These are phyloP conservation scores for Plicaturopsis crispa DNA, from an alignment of 768 basidiomycete species.

Conservation along the genomic window DNA sequence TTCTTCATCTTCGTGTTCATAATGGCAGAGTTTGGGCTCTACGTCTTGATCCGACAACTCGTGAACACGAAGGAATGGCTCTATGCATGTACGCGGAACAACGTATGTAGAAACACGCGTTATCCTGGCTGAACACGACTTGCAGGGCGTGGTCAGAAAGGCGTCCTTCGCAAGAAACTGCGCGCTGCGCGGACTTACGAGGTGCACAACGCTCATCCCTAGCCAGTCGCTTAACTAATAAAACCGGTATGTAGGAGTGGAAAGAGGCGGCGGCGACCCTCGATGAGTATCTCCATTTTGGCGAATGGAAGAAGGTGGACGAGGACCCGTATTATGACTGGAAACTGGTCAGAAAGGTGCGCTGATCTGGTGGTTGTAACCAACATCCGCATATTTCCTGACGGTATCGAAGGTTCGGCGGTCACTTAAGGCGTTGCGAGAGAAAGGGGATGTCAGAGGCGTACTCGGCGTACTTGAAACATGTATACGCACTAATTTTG, in stretches of 20 bases:
- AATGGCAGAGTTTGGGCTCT: constrained; percentile 74
- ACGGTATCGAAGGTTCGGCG: constrained; percentile 49
- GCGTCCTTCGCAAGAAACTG: constrained; percentile 65
- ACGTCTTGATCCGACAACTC: constrained; percentile 82
- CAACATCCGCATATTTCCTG: neutral
- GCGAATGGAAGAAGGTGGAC: constrained; percentile 85
- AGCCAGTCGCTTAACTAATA: too few relatives aligned
- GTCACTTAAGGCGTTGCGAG: constrained; percentile 64
- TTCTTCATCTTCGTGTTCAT: constrained; percentile 81
- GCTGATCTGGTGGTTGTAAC: neutral
- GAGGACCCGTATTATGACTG: constrained; percentile 92
- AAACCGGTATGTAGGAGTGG: constrained; percentile 59
- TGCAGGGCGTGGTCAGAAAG: constrained; percentile 82
- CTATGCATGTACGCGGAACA: constrained; percentile 61
- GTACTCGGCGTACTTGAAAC: constrained; percentile 88
- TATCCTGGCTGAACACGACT: neutral
- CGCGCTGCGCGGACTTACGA: constrained; percentile 71
- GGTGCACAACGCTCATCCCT: too few relatives aligned
- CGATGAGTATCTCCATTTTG: constrained; percentile 78
- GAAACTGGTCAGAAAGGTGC: constrained; percentile 72
- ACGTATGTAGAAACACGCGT: neutral
- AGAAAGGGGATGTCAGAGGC: constrained; percentile 75
- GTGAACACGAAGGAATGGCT: constrained; percentile 95
- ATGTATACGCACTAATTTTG: constrained; percentile 88
- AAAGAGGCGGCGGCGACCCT: constrained; percentile 69